Base-by-base conservation (phyloP, 495 filamentous ascomycete genomes). In the Gamarada debralockiae region DNA sequence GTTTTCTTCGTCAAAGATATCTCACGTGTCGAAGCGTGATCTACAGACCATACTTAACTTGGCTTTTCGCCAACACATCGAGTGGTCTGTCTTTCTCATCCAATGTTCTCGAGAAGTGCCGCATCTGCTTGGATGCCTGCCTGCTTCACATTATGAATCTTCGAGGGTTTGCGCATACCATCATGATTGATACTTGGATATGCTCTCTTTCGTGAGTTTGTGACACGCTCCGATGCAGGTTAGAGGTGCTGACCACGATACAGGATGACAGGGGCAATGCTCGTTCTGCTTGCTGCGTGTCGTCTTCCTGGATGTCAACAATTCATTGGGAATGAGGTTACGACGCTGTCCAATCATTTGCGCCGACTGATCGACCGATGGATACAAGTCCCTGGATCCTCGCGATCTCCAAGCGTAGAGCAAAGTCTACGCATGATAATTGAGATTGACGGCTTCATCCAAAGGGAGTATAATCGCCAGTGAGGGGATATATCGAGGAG, bases 131-230 rank as follows among this genome's bases (percentile, higher is more conserved):
- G 74, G 20, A 65, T 69, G 69, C 72, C 6, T 73, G 70, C 55
- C 64, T 65, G 17, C 45, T 73, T 21, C 72, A 76, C 45, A 68
- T 72, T 1, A 47, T 68, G 52, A 71, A 74, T 46, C 42, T 75
- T 12, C 53, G 63, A 18, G 63, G 59, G 3, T 67, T 74, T 37
- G 56, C 61, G 0, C 70, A 76, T 43, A 75, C 72, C 0, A 58
- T 75, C 7, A 50, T 75, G 62, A 63, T 76, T 1, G 73, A 76
- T 55, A 72, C 73, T 0, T 76, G 73, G 73, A 73, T 74, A 22
- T 76, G 72, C 50, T 71, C 73, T 9, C 56, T 76, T 10, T 73
- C 70, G 73, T 73, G 60, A 53, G 71, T 69, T 21, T 47, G 8
- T 18, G 8, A 8, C 9, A 6, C 38, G 10, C 7, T 12, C 17